Evolutionary conservation across 1,284 basidiomycete species (phyloP).

Genomic region (Thelephora terrestris): DNA sequence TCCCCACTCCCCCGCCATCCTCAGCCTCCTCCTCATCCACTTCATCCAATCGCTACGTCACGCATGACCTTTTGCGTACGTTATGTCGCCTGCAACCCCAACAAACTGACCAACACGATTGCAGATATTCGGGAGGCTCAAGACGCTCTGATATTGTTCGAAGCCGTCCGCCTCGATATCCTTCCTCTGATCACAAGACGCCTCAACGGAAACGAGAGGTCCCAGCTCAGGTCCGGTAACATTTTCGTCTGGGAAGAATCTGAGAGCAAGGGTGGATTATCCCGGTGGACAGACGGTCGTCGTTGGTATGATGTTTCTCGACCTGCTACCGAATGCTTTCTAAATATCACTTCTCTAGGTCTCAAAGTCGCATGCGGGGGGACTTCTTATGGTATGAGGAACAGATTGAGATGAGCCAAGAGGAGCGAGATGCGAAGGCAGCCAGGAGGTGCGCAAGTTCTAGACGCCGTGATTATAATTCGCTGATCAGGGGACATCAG

Average conservation of each 20-base stretch:
- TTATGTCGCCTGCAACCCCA: too few relatives aligned
- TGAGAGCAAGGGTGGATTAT: slow-evolving; percentile 63
- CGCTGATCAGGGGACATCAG: slow-evolving; percentile 24
- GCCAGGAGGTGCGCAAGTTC: slow-evolving; percentile 42
- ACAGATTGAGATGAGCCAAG: slow-evolving; percentile 65
- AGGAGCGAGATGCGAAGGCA: slow-evolving; percentile 65
- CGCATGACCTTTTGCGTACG: too few relatives aligned
- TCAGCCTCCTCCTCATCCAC: too few relatives aligned
- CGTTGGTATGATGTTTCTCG: slow-evolving; percentile 41
- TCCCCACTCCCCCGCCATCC: too few relatives aligned
- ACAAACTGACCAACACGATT: background rate
- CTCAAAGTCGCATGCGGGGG: slow-evolving; percentile 71
- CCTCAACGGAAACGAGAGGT: slow-evolving; percentile 54
- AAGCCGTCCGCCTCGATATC: slow-evolving; percentile 61
- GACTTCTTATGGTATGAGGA: slow-evolving; percentile 74
- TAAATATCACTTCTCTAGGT: slow-evolving; percentile 34
- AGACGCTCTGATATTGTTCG: slow-evolving; percentile 49
- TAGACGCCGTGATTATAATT: slow-evolving; percentile 6
- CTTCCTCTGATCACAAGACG: slow-evolving; percentile 63
- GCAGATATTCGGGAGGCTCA: slow-evolving; percentile 60
- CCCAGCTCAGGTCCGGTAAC: slow-evolving; percentile 57
- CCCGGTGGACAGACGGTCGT: slow-evolving; percentile 70
- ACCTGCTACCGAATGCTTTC: slow-evolving; percentile 1
- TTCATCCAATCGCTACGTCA: too few relatives aligned
- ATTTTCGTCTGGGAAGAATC: slow-evolving; percentile 80